Base-by-base conservation (phyloP, 2,329 filamentous ascomycete genomes). In the Verticillium nubilum region DNA sequence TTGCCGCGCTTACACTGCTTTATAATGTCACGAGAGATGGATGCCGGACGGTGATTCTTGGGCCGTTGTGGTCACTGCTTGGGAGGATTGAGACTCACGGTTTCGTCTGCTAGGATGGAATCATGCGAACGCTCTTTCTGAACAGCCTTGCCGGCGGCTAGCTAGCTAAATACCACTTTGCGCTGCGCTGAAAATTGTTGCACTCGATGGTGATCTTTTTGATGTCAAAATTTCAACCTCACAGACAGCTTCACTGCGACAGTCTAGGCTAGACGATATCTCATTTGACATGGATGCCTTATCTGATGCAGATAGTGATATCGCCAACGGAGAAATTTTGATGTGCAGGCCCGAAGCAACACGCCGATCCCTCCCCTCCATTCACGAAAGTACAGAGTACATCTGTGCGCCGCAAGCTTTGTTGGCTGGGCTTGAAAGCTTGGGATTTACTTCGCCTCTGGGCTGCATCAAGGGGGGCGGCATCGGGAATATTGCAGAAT, bases 401-500 rank as follows among this genome's bases (percentile, higher is more conserved):
- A 9, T 50, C 7, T 23, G 13, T 9, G 9, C 29, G 29, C 13
- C 5, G 9, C 19, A 10, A 25, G 42, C n/a, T 23, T 25, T n/a
- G 42, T 19, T 50, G 19, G 17, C 19, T 50, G 42, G 12, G 42
- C n/a, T 19, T 23, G 19, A 50, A 31, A 23, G 42, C 42, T 50
- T 50, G 42, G 42, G 7, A 31, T 31, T 15, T 50, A 19, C 42
- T 50, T 50, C 42, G 42, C 42, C 42, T 50, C 42, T 50, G 42
- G 19, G 42, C 42, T 25, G 19, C 42, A 23, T 25, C 42, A 25
- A 50, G 19, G 7, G 42, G n/a, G 42, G 42, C 25, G 42, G 19
- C n/a, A 13, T 23, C 3, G 42, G 9, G 29, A 9, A 12, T 13
- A 9, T n/a, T 13, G 9, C 13, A 31, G 9, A 13, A 31, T 76